Base-by-base conservation (phyloP, 2,329 filamentous ascomycete genomes). In the Colletotrichum sp. region DNA sequence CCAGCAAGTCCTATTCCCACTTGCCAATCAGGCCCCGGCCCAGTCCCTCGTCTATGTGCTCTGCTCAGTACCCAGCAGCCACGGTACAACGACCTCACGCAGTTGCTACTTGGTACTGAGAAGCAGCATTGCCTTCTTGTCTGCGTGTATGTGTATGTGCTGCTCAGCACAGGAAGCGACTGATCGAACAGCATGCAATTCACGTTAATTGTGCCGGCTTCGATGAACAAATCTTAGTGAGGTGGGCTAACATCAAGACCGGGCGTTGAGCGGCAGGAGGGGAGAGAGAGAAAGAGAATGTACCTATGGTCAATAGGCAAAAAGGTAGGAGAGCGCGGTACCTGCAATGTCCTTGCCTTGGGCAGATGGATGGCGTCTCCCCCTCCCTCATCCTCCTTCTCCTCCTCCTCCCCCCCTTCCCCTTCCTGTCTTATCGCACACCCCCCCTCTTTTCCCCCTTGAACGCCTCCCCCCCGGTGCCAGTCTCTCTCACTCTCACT, bases 381-480 rank as follows among this genome's bases (percentile, higher is more conserved):
- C 48, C 30, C 10, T 68, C n/a, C 52, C 25, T 22, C 39, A 43
- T 68, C 32, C 60, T 60, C 32, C 66, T 30, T 65, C 30, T 36
- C 28, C 60, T 69, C 66, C 69, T 58, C 43, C 71, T 27, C 30
- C n/a, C 39, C 27, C 56, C 60, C 60, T 30, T 27, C 66, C 28
- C 58, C 28, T 36, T 22, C 43, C 52, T 65, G 58, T 66, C 58
- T 18, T 48, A 30, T 30, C 30, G 16, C 39, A 68, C 72, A 64
- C 72, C 71, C 58, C 71, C 22, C 71, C 34, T 30, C 43, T 22
- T 30, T 66, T 72, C 39, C 66, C 69, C 61, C 60, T 66, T 62
- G 66, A 74, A 76, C 75, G 65, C 71, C 75, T 60, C 48, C 71
- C 70, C 71, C 70, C 74, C 70, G 64, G 61, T 71, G 69, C 36